phyloP scores from a whole-genome alignment of 2,329 filamentous ascomycete genomes.

The Cytospora mali region DNA sequence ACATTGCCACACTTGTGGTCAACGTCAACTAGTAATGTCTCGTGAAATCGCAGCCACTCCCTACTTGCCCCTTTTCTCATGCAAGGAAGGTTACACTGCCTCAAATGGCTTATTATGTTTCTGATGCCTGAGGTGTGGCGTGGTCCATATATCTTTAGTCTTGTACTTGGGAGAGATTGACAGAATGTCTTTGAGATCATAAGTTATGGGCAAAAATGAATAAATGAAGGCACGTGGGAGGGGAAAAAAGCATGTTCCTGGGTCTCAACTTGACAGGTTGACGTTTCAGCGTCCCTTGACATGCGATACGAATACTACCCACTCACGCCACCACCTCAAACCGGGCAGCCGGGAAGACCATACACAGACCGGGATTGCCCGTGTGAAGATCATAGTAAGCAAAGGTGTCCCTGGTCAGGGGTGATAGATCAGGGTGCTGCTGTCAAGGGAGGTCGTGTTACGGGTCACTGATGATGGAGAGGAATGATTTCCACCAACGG shows the following conservation, averaged over 20 bases:
- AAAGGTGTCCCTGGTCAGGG: not conserved
- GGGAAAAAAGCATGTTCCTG: not conserved
- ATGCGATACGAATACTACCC: too few relatives aligned
- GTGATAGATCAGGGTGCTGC: not conserved
- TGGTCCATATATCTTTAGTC: not conserved
- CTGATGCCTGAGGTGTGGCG: not conserved
- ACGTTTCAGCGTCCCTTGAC: too few relatives aligned
- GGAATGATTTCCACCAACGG: too few relatives aligned
- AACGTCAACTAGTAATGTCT: too few relatives aligned
- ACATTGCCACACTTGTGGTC: too few relatives aligned
- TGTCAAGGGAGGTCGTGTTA: too few relatives aligned
- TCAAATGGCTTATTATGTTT: not conserved
- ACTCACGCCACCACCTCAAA: too few relatives aligned
- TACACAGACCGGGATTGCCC: too few relatives aligned
- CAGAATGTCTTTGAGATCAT: not conserved
- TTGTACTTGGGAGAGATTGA: too few relatives aligned
- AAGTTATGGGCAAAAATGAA: not conserved
- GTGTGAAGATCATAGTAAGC: not conserved
- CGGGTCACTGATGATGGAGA: too few relatives aligned
- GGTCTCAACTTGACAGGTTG: too few relatives aligned
- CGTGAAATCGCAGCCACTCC: not conserved
- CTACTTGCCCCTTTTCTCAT: not conserved
- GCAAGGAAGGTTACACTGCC: not conserved
- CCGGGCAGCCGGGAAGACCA: not conserved
- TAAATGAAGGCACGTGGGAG: too few relatives aligned